phyloP scores from a whole-genome alignment of 306 rosid species.

The Vachellia collinsii region DNA sequence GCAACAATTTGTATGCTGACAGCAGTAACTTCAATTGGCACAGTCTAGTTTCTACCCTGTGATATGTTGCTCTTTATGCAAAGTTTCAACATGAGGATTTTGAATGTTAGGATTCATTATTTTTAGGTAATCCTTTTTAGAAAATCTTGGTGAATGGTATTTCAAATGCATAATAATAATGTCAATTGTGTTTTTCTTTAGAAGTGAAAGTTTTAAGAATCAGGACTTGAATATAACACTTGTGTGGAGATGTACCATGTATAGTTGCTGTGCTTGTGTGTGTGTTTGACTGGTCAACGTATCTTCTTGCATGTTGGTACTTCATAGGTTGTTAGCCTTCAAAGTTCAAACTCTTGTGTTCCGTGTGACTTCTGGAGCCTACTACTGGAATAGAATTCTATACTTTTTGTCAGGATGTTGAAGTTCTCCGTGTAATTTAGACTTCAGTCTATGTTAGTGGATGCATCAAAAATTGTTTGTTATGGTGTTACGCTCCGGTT shows the following conservation, averaged over 20 bases:
- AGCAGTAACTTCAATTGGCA: conserved; percentile 5
- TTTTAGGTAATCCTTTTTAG: neutral
- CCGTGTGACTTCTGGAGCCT: neutral
- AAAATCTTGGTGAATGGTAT: neutral
- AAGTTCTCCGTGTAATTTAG: neutral
- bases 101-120: neutral
- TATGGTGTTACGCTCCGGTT: no score
- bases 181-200: neutral
- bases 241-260: neutral
- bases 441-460: neutral
- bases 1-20: neutral
- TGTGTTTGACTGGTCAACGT: neutral
- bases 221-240: neutral
- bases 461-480: neutral
- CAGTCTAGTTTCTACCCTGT: conserved; percentile 7
- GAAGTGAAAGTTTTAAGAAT: neutral
- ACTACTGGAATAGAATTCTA: neutral
- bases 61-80: neutral
- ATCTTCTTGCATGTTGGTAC: neutral
- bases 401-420: neutral
- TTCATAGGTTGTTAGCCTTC: neutral
- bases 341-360: neutral
- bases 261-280: neutral
- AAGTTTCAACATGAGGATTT: neutral
- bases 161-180: neutral